Conservation (phyloP, 805 yeast species). For the Teunomyces gatunensis region DNA sequence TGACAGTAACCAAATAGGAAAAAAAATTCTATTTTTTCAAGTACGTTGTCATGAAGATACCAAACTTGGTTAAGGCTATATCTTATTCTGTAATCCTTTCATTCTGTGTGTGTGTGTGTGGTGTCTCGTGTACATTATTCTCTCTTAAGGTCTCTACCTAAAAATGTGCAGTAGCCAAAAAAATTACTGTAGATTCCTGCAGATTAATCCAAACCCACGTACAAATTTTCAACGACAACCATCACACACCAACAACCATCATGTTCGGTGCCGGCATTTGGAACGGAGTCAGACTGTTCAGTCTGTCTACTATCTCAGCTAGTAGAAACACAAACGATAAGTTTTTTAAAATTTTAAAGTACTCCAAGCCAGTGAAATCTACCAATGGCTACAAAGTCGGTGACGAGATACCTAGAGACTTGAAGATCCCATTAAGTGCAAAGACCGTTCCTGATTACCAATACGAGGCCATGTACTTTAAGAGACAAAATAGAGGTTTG, state of each 20-base stretch:
- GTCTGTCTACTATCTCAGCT: conserved; percentile 1
- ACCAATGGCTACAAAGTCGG: conserved; percentile 36
- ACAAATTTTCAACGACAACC: not conserved
- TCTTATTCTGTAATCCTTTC: not conserved
- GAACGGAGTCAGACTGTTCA: conserved; percentile 3
- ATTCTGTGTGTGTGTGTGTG: too few species aligned
- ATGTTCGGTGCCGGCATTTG: conserved; percentile 5
- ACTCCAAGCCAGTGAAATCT: conserved; percentile 34
- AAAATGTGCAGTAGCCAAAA: not conserved
- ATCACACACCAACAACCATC: conserved; percentile 3
- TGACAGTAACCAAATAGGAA: not conserved
- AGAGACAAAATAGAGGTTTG: conserved; percentile 82
- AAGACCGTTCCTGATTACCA: conserved; percentile 40
- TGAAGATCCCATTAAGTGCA: conserved; percentile 21
- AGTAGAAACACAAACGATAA: conserved; percentile 21
- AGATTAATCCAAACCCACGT: not conserved
- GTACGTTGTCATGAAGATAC: not conserved
- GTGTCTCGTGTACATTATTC: not conserved
- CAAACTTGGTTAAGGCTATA: not conserved
- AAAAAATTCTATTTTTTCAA: not conserved
- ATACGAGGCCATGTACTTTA: conserved; percentile 72
- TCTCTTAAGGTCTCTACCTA: not conserved
- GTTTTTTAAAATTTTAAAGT: conserved; percentile 39
- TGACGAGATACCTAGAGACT: conserved; percentile 27
- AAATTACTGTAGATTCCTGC: not conserved